Conservation (phyloP, 2,329 filamentous ascomycete genomes). For the Xylaria sp. region DNA sequence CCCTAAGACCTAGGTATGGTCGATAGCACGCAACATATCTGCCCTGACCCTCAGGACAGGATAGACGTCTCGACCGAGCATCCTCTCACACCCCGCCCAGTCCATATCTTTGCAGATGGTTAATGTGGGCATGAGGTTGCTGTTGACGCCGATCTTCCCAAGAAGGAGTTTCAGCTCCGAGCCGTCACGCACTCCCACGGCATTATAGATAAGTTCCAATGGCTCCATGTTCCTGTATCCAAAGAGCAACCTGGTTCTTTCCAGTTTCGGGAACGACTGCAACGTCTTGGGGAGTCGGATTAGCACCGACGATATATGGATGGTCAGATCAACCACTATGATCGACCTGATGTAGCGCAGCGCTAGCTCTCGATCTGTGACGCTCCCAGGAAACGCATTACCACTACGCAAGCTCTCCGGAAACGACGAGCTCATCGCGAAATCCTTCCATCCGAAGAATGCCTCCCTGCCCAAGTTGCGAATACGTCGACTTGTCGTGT, state of each 20-base stretch:
- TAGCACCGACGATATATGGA: background rate
- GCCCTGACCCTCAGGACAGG: background rate
- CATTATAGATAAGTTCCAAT: background rate
- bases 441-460: constrained; percentile 10
- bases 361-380: background rate
- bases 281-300: background rate
- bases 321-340: background rate
- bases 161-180: background rate
- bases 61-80: constrained; percentile 4
- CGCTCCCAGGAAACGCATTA: background rate
- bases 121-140: background rate
- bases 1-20: too few species aligned
- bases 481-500: constrained; percentile 4
- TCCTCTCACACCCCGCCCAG: background rate
- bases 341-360: constrained; percentile 2
- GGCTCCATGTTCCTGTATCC: background rate
- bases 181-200: background rate
- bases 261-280: background rate
- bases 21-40: background rate
- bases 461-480: constrained; percentile 1
- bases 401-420: background rate
- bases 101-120: background rate
- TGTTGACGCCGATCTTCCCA: background rate
- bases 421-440: constrained; percentile 3
- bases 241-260: background rate